Base-by-base conservation (phyloP, 2,329 filamentous ascomycete genomes). In the Apiospora rasikravindrae region DNA sequence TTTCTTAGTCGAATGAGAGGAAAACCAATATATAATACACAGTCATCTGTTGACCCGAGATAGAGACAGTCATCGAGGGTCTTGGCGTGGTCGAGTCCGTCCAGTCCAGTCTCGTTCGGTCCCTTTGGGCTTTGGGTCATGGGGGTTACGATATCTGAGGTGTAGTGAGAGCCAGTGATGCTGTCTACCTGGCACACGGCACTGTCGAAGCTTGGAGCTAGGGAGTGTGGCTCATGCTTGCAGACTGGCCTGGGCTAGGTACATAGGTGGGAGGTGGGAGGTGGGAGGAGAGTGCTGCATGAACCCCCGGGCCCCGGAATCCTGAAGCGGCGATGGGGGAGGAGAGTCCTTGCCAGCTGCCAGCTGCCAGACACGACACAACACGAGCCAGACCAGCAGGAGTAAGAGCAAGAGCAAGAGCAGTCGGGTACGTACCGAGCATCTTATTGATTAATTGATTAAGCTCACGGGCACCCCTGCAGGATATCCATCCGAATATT, bases 161-260 rank as follows among this genome's bases (percentile, higher is more conserved):
- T n/a, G 57, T 40, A 29, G 33, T 40, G 57, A 64, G 57, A 64
- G 57, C 57, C 57, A 64, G 57, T 40, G 57, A 64, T 37, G 57
- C 33, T n/a, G 29, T 64, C 33, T 37, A 19, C 19, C 57, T 40
- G 57, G 57, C 33, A 64, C 57, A 22, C 26, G 53, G 51, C 26
- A 33, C 51, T 57, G 51, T n/a, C 29, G 40, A 64, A 64, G 26
- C 29, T 33, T 33, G 26, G 26, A n/a, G 51, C 51, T 53, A 6
- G 24, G 11, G n/a, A 19, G 19, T 22, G 47, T 49, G 47, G 47
- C 47, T 24, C 47, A 49, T 29, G 24, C 26, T 4, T 57, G n/a
- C n/a, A n/a, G n/a, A n/a, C n/a, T n/a, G n/a, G n/a, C n/a, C n/a
- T n/a, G n/a, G n/a, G n/a, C n/a, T n/a, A n/a, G n/a, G n/a, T n/a